Conservation (phyloP, 768 basidiomycete genomes). For the Mycena capillaripes region DNA sequence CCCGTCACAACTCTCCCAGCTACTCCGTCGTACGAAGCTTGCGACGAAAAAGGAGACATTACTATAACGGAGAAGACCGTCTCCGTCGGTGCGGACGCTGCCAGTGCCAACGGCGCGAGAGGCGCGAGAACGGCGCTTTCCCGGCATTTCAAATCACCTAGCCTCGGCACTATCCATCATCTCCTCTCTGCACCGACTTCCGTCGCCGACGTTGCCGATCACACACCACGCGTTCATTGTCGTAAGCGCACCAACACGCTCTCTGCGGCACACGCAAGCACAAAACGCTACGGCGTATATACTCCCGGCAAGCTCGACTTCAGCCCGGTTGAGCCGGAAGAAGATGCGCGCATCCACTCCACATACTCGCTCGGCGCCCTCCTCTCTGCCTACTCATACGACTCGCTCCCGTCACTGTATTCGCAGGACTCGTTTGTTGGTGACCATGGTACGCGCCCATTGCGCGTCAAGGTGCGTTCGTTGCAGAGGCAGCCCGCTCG, state of each 20-base stretch:
- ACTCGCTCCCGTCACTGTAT: conserved; percentile 41
- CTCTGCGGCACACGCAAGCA: conserved; percentile 23
- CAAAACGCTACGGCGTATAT: conserved; percentile 56
- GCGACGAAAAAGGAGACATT: neutral
- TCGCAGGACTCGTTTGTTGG: conserved; percentile 39
- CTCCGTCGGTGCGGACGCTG: neutral
- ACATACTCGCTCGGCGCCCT: conserved; percentile 28
- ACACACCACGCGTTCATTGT: conserved; percentile 39
- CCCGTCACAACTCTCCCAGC: neutral
- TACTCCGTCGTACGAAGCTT: neutral
- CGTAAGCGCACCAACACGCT: conserved; percentile 44
- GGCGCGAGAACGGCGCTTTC: conserved; percentile 6
- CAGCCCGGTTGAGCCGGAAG: conserved; percentile 13
- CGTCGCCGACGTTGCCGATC: neutral
- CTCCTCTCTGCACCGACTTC: conserved; percentile 23
- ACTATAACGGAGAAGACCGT: conserved; percentile 2
- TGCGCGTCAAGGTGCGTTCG: conserved; percentile 19
- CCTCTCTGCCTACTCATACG: conserved; percentile 30
- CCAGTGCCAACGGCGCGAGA: neutral
- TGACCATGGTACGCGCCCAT: conserved; percentile 26
- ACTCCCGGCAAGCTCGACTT: conserved; percentile 42
- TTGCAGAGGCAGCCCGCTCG: neutral
- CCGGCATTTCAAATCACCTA: conserved; percentile 36
- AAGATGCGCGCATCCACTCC: conserved; percentile 9
- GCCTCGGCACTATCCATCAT: conserved; percentile 33